A percentile compares a stretch with the other conserved stretches of the same genome.
Evolutionary conservation across 768 basidiomycete species (phyloP).

Genomic region (Daedaleopsis nitida): DNA sequence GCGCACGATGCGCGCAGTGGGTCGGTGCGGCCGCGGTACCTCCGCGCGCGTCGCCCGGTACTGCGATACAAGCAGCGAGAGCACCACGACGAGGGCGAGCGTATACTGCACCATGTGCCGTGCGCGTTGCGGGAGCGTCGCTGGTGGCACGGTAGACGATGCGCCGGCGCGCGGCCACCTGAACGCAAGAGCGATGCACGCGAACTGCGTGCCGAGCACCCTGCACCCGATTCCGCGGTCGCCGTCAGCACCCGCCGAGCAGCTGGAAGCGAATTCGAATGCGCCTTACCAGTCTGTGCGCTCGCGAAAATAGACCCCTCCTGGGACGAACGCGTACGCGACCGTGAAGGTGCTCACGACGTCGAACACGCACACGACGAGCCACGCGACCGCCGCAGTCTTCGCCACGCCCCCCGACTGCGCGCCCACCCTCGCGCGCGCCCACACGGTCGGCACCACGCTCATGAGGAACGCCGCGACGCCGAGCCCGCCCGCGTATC

Average conservation of each 20-base stretch:
- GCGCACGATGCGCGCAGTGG: slow-evolving; percentile 67
- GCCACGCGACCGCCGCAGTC: slow-evolving; percentile 58
- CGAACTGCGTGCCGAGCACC: slow-evolving; percentile 56
- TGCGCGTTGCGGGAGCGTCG: slow-evolving; percentile 4
- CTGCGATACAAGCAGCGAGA: slow-evolving; percentile 54
- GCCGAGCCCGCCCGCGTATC: slow-evolving; percentile 68
- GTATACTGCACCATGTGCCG: slow-evolving; percentile 18
- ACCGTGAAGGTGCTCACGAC: slow-evolving; percentile 81
- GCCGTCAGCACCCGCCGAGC: not conserved
- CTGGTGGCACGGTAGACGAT: not conserved
- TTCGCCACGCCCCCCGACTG: slow-evolving; percentile 37
- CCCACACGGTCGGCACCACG: slow-evolving; percentile 55
- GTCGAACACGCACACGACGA: slow-evolving; percentile 61
- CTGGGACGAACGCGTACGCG: slow-evolving; percentile 90
- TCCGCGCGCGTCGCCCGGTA: slow-evolving; percentile 45
- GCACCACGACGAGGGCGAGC: slow-evolving; percentile 24
- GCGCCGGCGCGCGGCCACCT: slow-evolving; percentile 33
- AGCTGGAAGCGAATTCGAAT: not conserved
- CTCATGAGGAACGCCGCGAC: slow-evolving; percentile 67
- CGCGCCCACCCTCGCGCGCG: slow-evolving; percentile 40
- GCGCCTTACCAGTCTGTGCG: slow-evolving; percentile 67
- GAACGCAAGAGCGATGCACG: slow-evolving; percentile 51
- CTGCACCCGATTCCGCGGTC: slow-evolving; percentile 32
- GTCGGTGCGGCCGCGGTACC: slow-evolving; percentile 58
- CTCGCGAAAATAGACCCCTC: slow-evolving; percentile 74